Evolutionary conservation across 2,329 filamentous ascomycete genomes (phyloP).

Genomic region (Neofusicoccum ribis): DNA sequence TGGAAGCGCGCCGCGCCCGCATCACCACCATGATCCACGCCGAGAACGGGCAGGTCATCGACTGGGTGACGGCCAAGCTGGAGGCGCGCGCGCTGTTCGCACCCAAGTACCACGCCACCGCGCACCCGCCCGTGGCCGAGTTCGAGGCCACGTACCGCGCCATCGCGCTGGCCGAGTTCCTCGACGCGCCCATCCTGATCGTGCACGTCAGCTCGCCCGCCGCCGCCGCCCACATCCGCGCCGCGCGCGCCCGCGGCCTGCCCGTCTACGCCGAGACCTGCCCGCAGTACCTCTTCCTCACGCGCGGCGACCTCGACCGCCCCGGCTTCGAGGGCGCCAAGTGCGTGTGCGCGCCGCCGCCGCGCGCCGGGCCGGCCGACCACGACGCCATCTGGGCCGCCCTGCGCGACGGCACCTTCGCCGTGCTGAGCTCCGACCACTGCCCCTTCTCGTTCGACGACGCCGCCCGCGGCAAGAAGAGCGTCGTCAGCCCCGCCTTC

Average conservation of each 20-base stretch:
- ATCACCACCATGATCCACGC: slow-evolving; percentile 60
- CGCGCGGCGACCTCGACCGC: slow-evolving; percentile 51
- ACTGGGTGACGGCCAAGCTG: slow-evolving; percentile 56
- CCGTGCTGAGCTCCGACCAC: slow-evolving; percentile 53
- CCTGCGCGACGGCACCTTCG: slow-evolving; percentile 54
- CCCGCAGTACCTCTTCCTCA: slow-evolving; percentile 58
- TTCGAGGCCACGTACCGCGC: slow-evolving; percentile 54
- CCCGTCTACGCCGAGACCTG: slow-evolving; percentile 58
- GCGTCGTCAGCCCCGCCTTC: slow-evolving; percentile 46
- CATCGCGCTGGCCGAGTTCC: slow-evolving; percentile 52
- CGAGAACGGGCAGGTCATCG: slow-evolving; percentile 56
- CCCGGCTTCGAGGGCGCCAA: slow-evolving; percentile 58
- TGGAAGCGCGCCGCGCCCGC: slow-evolving; percentile 43
- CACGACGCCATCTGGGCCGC: slow-evolving; percentile 55
- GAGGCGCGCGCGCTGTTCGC: slow-evolving; percentile 50
- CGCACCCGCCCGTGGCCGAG: slow-evolving; percentile 48
- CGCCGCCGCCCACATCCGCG: slow-evolving; percentile 49
- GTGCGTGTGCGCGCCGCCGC: slow-evolving; percentile 57
- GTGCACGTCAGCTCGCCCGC: slow-evolving; percentile 55
- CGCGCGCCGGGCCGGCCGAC: slow-evolving; percentile 48
- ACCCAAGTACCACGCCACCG: slow-evolving; percentile 54
- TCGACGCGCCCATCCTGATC: slow-evolving; percentile 55
- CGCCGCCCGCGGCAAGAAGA: slow-evolving; percentile 50
- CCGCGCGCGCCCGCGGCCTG: slow-evolving; percentile 51
- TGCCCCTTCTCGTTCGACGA: slow-evolving; percentile 54